Evolutionary conservation across 331 rosid species (phyloP).

Genomic region (Malus hybrid): DNA sequence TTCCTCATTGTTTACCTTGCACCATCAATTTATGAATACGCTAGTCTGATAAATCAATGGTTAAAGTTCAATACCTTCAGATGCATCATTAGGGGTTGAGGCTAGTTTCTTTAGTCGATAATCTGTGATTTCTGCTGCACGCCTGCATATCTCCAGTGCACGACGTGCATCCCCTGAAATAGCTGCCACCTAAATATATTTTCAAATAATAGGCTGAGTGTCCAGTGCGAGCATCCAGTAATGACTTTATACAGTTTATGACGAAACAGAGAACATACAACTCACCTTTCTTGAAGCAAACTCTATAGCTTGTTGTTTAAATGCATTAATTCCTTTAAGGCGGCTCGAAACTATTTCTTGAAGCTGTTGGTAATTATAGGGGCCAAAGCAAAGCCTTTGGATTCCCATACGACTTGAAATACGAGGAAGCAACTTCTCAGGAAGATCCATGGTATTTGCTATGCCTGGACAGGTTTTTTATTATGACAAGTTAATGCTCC

Average conservation of each 20-base stretch:
- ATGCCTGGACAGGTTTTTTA: constrained; percentile 53
- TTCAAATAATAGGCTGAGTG: constrained; percentile 6
- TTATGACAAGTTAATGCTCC: not conserved
- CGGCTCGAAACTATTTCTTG: constrained; percentile 86
- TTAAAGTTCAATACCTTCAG: constrained; percentile 38
- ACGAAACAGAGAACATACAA: not conserved
- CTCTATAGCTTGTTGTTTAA: not conserved
- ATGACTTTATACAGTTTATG: not conserved
- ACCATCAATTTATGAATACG: not conserved
- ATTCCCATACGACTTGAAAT: constrained; percentile 99
- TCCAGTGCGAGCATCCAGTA: not conserved
- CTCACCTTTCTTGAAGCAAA: constrained; percentile 2
- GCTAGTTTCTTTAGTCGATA: constrained; percentile 45
- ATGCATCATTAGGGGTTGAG: constrained; percentile 29
- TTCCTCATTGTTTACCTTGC: not conserved
- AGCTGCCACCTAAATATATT: constrained; percentile 75
- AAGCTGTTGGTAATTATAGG: constrained; percentile 87
- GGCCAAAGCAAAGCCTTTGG: constrained; percentile 94
- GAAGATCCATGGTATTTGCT: constrained; percentile 98
- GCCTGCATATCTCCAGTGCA: constrained; percentile 89
- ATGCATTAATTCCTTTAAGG: constrained; percentile 78
- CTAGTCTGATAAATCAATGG: not conserved
- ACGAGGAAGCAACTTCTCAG: constrained; percentile 99
- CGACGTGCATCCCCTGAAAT: constrained; percentile 98
- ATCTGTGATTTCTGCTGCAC: constrained; percentile 93